These are phyloP conservation scores for Haplographium delicatum DNA, from an alignment of 495 filamentous ascomycete species.

Conservation along the genomic window DNA sequence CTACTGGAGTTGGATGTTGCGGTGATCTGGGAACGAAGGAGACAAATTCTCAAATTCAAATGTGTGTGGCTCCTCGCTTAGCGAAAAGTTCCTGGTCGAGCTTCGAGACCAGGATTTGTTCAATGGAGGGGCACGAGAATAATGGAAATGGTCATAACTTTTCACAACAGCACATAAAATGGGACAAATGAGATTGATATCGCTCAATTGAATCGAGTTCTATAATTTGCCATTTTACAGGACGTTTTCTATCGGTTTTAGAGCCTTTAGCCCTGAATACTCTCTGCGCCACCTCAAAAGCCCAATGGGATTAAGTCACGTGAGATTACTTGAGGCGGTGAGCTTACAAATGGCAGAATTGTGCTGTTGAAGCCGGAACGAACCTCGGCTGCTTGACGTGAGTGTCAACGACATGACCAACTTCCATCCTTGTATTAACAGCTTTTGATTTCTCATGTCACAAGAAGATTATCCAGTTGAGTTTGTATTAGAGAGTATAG, in stretches of 20 bases:
- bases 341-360: not conserved
- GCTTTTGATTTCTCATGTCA: constrained; percentile 7
- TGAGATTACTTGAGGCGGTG: constrained; percentile 8
- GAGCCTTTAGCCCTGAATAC: too few species aligned
- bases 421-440: not conserved
- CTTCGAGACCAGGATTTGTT: not conserved
- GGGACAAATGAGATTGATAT: too few species aligned
- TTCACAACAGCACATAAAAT: too few species aligned
- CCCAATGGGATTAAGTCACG: too few species aligned
- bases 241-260: too few species aligned
- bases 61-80: constrained; percentile 14
- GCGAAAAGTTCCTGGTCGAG: constrained; percentile 1
- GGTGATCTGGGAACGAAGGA: constrained; percentile 11
- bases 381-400: constrained; percentile 9
- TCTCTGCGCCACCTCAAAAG: too few species aligned
- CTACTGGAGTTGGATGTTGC: constrained; percentile 24
- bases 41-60: constrained; percentile 3
- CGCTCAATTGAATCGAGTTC: too few species aligned
- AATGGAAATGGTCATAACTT: too few species aligned
- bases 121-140: constrained; percentile 10
- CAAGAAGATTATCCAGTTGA: constrained; percentile 22
- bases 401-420: not conserved
- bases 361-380: not conserved
- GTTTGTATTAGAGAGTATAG: constrained; percentile 27
- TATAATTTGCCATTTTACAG: too few species aligned